Evolutionary conservation across 495 filamentous ascomycete species (phyloP).

Genomic region (Penicillium desertorum): DNA sequence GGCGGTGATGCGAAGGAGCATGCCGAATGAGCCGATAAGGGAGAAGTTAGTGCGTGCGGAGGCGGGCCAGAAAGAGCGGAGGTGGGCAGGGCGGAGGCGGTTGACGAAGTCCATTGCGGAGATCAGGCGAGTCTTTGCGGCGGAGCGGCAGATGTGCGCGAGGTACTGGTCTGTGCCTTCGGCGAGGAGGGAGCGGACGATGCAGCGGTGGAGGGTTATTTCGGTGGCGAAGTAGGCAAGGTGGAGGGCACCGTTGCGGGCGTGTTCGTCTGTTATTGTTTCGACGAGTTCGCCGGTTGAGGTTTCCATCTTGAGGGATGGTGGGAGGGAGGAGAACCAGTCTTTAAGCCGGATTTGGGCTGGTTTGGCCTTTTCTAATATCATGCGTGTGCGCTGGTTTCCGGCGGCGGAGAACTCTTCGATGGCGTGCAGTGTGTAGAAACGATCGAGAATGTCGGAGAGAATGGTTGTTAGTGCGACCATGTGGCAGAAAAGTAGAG

Average conservation of each 20-base stretch:
- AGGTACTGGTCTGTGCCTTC: slow-evolving; percentile 56
- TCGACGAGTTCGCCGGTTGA: slow-evolving; percentile 44
- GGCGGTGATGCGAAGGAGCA: slow-evolving; percentile 80
- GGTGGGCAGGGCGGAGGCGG: slow-evolving; percentile 51
- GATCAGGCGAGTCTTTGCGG: slow-evolving; percentile 60
- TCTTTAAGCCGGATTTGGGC: slow-evolving; percentile 59
- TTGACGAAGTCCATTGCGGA: slow-evolving; percentile 61
- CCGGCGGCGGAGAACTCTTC: slow-evolving; percentile 51
- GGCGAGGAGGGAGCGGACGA: slow-evolving; percentile 52
- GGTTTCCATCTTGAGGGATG: slow-evolving; percentile 54
- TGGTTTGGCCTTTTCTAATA: slow-evolving; percentile 61
- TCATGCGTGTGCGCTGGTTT: slow-evolving; percentile 51
- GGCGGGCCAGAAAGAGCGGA: slow-evolving; percentile 58
- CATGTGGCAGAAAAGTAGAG: slow-evolving; percentile 58
- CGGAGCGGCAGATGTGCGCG: slow-evolving; percentile 91
- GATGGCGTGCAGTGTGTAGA: slow-evolving; percentile 59
- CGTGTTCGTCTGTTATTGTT: slow-evolving; percentile 40
- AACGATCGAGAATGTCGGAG: slow-evolving; percentile 58
- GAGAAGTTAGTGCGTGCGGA: slow-evolving; percentile 55
- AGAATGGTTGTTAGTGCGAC: slow-evolving; percentile 59
- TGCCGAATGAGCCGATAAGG: slow-evolving; percentile 55
- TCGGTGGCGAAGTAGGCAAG: slow-evolving; percentile 62
- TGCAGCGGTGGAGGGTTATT: slow-evolving; percentile 61
- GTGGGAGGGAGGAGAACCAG: slow-evolving; percentile 56
- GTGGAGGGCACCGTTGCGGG: slow-evolving; percentile 55